These are phyloP conservation scores for Sparassis latifolia DNA, from an alignment of 1,284 basidiomycete species.

Conservation along the genomic window DNA sequence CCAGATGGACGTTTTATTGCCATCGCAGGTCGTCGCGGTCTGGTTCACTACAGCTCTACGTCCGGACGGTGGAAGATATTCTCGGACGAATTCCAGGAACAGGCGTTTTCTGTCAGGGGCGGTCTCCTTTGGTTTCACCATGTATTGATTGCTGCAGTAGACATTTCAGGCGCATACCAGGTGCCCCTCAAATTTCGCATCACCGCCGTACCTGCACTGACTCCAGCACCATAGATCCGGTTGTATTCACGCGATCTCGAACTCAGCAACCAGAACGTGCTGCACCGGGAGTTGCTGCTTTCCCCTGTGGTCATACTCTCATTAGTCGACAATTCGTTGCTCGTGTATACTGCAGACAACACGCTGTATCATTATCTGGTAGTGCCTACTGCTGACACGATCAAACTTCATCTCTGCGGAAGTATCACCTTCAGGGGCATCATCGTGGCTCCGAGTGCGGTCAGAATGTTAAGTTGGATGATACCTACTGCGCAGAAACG, in stretches of 20 bases:
- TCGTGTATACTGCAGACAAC: conserved; percentile 97
- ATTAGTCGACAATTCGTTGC: conserved; percentile 91
- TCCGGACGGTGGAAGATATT: conserved; percentile 97
- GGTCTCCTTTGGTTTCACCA: conserved; percentile 97
- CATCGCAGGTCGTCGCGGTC: conserved; percentile 85
- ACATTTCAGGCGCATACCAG: conserved; percentile 75
- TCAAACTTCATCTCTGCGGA: conserved; percentile 86
- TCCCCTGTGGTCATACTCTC: conserved; percentile 82
- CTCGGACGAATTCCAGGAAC: conserved; percentile 79
- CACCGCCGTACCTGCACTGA: neutral
- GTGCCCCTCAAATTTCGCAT: conserved; percentile 33
- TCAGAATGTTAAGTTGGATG: conserved; percentile 95
- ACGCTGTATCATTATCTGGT: conserved; percentile 92
- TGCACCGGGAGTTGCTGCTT: conserved; percentile 77
- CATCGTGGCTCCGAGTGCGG: conserved; percentile 78
- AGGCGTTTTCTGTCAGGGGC: conserved; percentile 83
- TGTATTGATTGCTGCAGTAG: conserved; percentile 88
- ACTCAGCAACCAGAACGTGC: conserved; percentile 78
- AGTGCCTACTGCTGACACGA: conserved; percentile 76
- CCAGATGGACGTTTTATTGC: conserved; percentile 90
- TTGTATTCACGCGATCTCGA: conserved; percentile 95
- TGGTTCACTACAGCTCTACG: conserved; percentile 90
- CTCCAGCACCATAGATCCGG: conserved; percentile 57
- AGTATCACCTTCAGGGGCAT: conserved; percentile 94
- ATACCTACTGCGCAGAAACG: conserved; percentile 91